These are phyloP conservation scores for Penicillium arizonense DNA, from an alignment of 495 filamentous ascomycete species.

Conservation along the genomic window DNA sequence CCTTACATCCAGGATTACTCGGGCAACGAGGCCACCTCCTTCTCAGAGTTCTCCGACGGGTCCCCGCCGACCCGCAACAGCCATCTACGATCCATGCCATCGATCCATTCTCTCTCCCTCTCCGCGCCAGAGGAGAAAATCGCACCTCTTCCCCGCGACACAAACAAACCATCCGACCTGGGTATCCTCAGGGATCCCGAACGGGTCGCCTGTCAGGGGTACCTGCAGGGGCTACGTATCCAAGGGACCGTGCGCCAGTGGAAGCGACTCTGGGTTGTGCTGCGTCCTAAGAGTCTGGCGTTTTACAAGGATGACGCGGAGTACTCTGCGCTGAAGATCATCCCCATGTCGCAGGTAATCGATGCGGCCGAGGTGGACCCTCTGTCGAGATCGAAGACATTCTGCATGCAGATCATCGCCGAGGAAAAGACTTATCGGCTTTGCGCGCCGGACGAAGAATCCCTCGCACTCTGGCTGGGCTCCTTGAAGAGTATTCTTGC, in stretches of 20 bases:
- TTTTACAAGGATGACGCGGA: constrained; percentile 94
- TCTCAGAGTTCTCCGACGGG: constrained; percentile 86
- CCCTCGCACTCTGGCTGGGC: constrained; percentile 79
- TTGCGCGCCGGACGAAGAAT: constrained; percentile 78
- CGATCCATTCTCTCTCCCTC: constrained; percentile 30
- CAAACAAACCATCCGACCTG: constrained; percentile 54
- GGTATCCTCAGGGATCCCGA: constrained; percentile 61
- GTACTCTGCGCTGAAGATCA: constrained; percentile 81
- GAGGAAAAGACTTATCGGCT: constrained; percentile 92
- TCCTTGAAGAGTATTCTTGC: constrained; percentile 82
- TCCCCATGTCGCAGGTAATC: constrained; percentile 77
- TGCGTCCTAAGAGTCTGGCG: constrained; percentile 82
- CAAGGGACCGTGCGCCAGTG: constrained; percentile 88
- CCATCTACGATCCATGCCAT: constrained; percentile 33
- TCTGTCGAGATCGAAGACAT: constrained; percentile 74
- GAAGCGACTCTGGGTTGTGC: constrained; percentile 91
- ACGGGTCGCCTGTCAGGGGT: constrained; percentile 87
- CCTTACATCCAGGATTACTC: constrained; percentile 72
- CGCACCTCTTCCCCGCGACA: constrained; percentile 44
- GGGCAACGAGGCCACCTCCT: constrained; percentile 81
- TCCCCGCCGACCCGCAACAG: constrained; percentile 27
- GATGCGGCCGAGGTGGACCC: constrained; percentile 93
- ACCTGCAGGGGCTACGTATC: constrained; percentile 79
- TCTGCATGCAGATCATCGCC: constrained; percentile 91
- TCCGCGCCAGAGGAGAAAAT: constrained; percentile 29